Evolutionary conservation across 805 yeast species (phyloP).

Genomic region (Kregervanrija fluxuum): DNA sequence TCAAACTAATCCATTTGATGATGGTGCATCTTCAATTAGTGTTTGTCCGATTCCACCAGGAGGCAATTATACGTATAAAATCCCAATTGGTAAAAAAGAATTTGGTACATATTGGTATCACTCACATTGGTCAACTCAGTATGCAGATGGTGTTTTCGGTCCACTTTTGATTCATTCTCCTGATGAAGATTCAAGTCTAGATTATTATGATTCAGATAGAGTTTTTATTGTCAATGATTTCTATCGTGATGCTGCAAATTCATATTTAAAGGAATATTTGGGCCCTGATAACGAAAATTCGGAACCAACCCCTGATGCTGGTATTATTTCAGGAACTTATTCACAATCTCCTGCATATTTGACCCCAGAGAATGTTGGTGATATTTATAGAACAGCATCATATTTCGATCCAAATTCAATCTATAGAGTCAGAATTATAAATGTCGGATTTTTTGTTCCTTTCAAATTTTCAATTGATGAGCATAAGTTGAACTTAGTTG

Average conservation of each 20-base stretch:
- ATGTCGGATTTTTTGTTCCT: slow-evolving; percentile 52
- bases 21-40: slow-evolving; percentile 17
- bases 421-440: slow-evolving; percentile 43
- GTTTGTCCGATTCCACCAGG: slow-evolving; percentile 16
- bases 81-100: slow-evolving; percentile 12
- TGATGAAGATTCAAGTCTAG: slow-evolving; percentile 16
- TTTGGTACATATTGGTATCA: slow-evolving; percentile 22
- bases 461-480: slow-evolving; percentile 48
- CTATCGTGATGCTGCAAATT: slow-evolving; percentile 33
- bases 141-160: slow-evolving; percentile 20
- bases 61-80: slow-evolving; percentile 12
- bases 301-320: slow-evolving; percentile 21
- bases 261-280: slow-evolving; percentile 11
- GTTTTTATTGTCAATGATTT: slow-evolving; percentile 39
- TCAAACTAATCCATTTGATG: slow-evolving; percentile 15
- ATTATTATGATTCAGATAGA: slow-evolving; percentile 40
- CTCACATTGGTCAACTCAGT: slow-evolving; percentile 18
- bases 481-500: slow-evolving; percentile 47
- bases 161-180: slow-evolving; percentile 15
- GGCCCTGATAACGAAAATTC: slow-evolving; percentile 15
- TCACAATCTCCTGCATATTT: slow-evolving; percentile 11
- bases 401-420: slow-evolving; percentile 37
- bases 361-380: slow-evolving; percentile 1
- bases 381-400: slow-evolving; percentile 6
- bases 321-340: slow-evolving; percentile 17